These are phyloP conservation scores for Solanum microdontum DNA, from an alignment of 257 asterid species.

Conservation along the genomic window DNA sequence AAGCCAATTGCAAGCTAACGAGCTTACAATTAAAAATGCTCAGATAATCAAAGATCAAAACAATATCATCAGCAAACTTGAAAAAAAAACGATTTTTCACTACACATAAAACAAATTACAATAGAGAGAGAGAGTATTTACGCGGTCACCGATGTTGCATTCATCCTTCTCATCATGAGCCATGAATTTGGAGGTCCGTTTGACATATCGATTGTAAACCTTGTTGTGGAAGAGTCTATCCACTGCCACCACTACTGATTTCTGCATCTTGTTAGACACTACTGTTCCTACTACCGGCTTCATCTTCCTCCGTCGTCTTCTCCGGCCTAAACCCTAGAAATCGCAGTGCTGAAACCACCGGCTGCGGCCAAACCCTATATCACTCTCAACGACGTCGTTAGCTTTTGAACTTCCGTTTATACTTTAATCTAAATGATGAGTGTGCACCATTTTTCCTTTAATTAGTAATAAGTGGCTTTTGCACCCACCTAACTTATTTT, in stretches of 20 bases:
- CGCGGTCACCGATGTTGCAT: neutral
- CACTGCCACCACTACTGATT: slow-evolving; percentile 88
- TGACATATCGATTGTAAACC: slow-evolving; percentile 72
- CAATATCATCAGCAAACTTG: neutral
- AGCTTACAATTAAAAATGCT: neutral
- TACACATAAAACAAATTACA: too few relatives aligned
- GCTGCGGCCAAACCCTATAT: neutral
- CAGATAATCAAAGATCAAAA: neutral
- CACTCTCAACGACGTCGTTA: neutral
- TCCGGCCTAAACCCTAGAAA: neutral
- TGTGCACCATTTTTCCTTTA: neutral
- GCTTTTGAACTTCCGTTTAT: neutral
- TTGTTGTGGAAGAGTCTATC: slow-evolving; percentile 75
- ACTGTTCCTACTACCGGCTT: slow-evolving; percentile 79
- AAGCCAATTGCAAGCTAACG: neutral
- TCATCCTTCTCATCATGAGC: slow-evolving; percentile 58
- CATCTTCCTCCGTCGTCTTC: slow-evolving; percentile 20
- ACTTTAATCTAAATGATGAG: neutral
- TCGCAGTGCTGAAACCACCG: neutral
- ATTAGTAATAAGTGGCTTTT: neutral
- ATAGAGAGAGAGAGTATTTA: neutral
- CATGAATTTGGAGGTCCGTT: slow-evolving; percentile 92
- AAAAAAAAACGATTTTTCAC: neutral
- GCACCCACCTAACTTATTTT: neutral
- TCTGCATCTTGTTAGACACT: slow-evolving; percentile 85